These are phyloP conservation scores for Tolypocladium capitatum DNA, from an alignment of 2,329 filamentous ascomycete species.

Conservation along the genomic window DNA sequence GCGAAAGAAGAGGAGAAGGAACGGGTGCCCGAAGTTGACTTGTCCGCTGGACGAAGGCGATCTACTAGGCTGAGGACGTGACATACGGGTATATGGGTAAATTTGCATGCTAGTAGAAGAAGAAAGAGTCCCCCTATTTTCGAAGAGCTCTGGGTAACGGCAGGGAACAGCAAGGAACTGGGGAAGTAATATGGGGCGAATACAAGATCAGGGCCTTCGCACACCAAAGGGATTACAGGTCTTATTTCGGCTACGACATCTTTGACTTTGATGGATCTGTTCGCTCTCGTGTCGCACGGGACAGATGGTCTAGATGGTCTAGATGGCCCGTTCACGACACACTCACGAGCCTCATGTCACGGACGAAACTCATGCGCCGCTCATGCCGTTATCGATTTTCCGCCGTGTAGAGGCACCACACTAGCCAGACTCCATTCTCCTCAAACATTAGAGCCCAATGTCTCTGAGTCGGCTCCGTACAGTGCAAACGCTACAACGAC, in stretches of 20 bases:
- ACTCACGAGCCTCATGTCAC: background rate
- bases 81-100: background rate
- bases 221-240: too few relatives aligned
- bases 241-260: background rate
- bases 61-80: slow-evolving; percentile 15
- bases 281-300: background rate
- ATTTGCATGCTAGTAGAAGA: background rate
- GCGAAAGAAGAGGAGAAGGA: slow-evolving; percentile 11
- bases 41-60: slow-evolving; percentile 10
- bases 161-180: background rate
- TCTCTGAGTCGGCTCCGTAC: background rate
- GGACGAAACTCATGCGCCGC: background rate
- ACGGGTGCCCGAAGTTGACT: slow-evolving; percentile 1
- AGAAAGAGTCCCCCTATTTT: background rate
- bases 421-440: background rate
- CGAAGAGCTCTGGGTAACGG: background rate
- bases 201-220: too few relatives aligned
- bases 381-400: background rate
- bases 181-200: too few relatives aligned
- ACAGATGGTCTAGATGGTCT: background rate
- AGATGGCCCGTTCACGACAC: background rate
- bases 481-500: background rate
- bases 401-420: background rate
- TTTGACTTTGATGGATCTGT: background rate
- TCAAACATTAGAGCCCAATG: background rate